A percentile compares a stretch with the other conserved stretches of the same genome.
phyloP scores from a whole-genome alignment of 768 basidiomycete genomes.

The Trametes coccinea region DNA sequence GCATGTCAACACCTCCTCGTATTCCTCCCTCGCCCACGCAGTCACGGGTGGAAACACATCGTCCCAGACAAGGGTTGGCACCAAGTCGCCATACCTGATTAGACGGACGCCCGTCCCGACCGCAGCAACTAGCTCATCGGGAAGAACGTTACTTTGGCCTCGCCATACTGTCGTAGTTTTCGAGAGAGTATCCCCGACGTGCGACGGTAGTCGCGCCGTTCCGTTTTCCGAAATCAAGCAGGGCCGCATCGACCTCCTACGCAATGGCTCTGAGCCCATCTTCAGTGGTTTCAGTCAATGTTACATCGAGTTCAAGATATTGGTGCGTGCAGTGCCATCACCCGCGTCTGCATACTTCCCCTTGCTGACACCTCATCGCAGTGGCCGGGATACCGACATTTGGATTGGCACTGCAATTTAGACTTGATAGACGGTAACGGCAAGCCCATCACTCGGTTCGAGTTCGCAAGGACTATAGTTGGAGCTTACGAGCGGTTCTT shows the following conservation, averaged over 20 bases:
- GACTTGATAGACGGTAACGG: neutral
- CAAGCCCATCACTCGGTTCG: neutral
- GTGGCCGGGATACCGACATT: conserved; percentile 15
- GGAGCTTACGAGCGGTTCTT: neutral
- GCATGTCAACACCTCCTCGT: neutral
- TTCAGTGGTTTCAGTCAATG: neutral
- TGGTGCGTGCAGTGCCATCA: neutral
- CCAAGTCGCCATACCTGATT: neutral
- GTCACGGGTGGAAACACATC: neutral
- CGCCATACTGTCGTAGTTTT: neutral
- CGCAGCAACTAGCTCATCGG: neutral
- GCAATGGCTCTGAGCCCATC: neutral
- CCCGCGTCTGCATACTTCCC: neutral
- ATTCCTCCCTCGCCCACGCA: neutral
- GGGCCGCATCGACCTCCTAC: neutral
- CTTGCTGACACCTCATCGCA: neutral
- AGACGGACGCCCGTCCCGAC: neutral
- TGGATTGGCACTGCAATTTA: neutral
- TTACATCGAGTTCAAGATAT: neutral
- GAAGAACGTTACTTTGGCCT: neutral
- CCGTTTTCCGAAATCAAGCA: neutral
- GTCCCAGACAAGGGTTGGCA: neutral
- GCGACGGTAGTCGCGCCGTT: neutral
- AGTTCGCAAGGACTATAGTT: neutral
- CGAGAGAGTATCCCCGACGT: neutral